Percentiles rank a stretch among this genome's conserved stretches.
phyloP scores from a whole-genome alignment of 768 basidiomycete species.

The Clitopilus passeckerianus region DNA sequence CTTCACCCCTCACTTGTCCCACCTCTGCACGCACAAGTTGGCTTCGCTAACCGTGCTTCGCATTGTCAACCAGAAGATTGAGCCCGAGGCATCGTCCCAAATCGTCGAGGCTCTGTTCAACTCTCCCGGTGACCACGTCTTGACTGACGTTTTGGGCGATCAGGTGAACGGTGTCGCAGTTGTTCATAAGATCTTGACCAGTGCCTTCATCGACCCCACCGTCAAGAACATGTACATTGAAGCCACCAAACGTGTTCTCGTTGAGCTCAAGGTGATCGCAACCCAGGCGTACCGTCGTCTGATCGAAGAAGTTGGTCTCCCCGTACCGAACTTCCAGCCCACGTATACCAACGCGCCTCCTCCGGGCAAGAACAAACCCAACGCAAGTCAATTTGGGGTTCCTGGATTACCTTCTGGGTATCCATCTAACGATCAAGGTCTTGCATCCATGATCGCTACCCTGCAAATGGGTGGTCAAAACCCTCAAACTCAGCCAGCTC shows the following conservation, averaged over 20 bases:
- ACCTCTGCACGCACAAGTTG: constrained; percentile 96
- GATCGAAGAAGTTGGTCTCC: constrained; percentile 91
- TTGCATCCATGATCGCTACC: constrained; percentile 92
- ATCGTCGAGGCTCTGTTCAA: constrained; percentile 88
- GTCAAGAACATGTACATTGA: constrained; percentile 73
- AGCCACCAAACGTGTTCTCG: constrained; percentile 85
- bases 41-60: constrained; percentile 92
- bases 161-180: constrained; percentile 95
- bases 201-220: constrained; percentile 71
- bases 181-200: constrained; percentile 88
- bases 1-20: constrained; percentile 93
- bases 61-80: constrained; percentile 95
- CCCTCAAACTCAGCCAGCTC: constrained; percentile 70
- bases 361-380: constrained; percentile 55
- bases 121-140: constrained; percentile 84
- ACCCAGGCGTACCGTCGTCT: constrained; percentile 91
- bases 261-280: constrained; percentile 88
- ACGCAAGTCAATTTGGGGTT: constrained; percentile 56
- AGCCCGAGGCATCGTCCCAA: constrained; percentile 81
- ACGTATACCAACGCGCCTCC: constrained; percentile 64
- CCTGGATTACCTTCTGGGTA: constrained; percentile 78
- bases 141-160: constrained; percentile 92
- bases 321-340: constrained; percentile 83
- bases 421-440: constrained; percentile 76
- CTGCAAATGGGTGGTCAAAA: constrained; percentile 89